phyloP scores from a whole-genome alignment of 2,329 filamentous ascomycete species.

The Trichoderma atroviride region DNA sequence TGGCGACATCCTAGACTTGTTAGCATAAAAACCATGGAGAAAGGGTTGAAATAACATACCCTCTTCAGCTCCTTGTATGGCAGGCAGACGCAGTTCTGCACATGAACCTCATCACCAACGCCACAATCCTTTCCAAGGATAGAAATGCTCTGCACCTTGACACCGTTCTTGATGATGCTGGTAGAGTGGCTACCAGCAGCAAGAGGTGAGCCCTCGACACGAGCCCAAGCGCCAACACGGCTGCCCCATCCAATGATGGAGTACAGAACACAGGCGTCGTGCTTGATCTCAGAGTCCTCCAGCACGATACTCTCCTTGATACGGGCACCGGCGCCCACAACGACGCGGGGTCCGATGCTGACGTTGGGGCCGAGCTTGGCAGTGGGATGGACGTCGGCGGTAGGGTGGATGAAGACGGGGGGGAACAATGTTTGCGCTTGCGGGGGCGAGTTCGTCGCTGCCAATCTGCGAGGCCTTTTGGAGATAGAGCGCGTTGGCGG shows the following conservation, averaged over 20 bases:
- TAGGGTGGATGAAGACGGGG: slow-evolving; percentile 96
- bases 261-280: slow-evolving; percentile 94
- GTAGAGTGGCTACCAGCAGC: slow-evolving; percentile 86
- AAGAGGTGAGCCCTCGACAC: slow-evolving; percentile 92
- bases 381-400: slow-evolving; percentile 85
- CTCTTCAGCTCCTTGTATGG: slow-evolving; percentile 98
- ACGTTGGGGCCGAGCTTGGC: slow-evolving; percentile 98
- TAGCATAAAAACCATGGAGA: slow-evolving; percentile 29
- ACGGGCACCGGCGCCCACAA: slow-evolving; percentile 82
- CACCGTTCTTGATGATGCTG: slow-evolving; percentile 93
- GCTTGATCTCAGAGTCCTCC: slow-evolving; percentile 93
- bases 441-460: slow-evolving; percentile 75
- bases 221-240: slow-evolving; percentile 95
- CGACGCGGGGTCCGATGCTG: slow-evolving; percentile 86
- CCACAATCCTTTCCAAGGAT: slow-evolving; percentile 95
- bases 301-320: slow-evolving; percentile 96
- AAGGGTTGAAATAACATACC: slow-evolving; percentile 55
- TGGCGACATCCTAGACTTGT: slow-evolving; percentile 73
- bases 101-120: slow-evolving; percentile 89
- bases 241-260: slow-evolving; percentile 97
- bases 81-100: slow-evolving; percentile 97
- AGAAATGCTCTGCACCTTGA: slow-evolving; percentile 98
- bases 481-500: slow-evolving; percentile 94
- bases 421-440: slow-evolving; percentile 84
- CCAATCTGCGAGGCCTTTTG: slow-evolving; percentile 87